These are phyloP conservation scores for Solanum stenotomum DNA, from an alignment of 257 asterid genomes.

Conservation along the genomic window DNA sequence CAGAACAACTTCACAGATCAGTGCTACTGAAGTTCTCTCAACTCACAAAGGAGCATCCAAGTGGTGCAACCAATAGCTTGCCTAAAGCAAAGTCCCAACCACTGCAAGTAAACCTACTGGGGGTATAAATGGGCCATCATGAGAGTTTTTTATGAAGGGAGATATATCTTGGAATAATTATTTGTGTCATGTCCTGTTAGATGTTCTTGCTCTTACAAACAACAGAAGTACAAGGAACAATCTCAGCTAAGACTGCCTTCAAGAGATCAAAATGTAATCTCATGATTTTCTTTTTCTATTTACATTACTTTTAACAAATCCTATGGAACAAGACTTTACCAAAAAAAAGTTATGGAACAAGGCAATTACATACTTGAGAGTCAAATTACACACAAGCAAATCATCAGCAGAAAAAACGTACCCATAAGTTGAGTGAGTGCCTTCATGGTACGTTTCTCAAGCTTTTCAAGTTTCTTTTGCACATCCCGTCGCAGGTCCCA, in stretches of 20 bases:
- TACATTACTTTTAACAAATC: background rate
- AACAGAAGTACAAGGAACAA: background rate
- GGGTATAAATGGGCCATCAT: background rate
- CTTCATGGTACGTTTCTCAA: constrained; percentile 85
- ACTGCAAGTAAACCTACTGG: background rate
- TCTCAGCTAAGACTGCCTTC: background rate
- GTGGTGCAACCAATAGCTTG: background rate
- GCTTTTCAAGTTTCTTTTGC: constrained; percentile 88
- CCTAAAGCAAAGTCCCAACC: background rate
- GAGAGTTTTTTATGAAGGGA: background rate
- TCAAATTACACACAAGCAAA: background rate
- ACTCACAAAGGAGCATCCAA: background rate
- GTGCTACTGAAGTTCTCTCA: background rate
- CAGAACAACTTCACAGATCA: background rate
- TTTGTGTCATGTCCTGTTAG: background rate
- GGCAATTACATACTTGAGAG: background rate
- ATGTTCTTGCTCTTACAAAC: background rate
- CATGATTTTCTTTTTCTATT: background rate
- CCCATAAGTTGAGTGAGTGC: constrained; percentile 68
- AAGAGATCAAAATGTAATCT: background rate
- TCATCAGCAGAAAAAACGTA: constrained; percentile 17
- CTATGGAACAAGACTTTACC: background rate
- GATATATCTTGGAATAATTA: background rate
- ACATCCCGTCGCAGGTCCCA: constrained; percentile 97
- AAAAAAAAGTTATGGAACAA: background rate